Conservation (phyloP, 2,329 filamentous ascomycete genomes). For the Cladosporium sp. region DNA sequence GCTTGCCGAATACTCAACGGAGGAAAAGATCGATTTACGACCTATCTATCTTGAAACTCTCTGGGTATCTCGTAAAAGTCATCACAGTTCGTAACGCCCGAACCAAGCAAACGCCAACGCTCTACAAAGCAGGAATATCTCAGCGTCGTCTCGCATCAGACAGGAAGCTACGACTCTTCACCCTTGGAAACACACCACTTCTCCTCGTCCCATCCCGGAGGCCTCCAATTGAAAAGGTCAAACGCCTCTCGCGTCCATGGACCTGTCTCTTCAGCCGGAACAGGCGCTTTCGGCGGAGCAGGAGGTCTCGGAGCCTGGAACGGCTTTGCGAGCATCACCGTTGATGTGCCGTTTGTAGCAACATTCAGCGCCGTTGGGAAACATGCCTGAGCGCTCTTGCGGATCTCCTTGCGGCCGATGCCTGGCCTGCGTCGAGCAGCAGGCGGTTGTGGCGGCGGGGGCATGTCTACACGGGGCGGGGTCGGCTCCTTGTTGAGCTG, state of each 20-base stretch:
- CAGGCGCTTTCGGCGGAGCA: conserved; percentile 17
- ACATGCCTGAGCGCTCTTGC: conserved; percentile 12
- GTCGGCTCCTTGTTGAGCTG: background rate
- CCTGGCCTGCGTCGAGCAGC: background rate
- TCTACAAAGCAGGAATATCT: conserved; percentile 4
- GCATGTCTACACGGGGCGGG: background rate
- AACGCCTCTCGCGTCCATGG: conserved; percentile 70
- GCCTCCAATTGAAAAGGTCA: conserved; percentile 65
- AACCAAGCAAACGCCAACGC: conserved; percentile 12
- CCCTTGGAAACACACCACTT: conserved; percentile 27
- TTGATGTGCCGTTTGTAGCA: conserved; percentile 28
- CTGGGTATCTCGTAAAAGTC: conserved; percentile 18
- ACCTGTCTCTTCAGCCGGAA: conserved; percentile 47
- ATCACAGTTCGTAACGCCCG: conserved; percentile 5
- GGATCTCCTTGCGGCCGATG: conserved; percentile 10
- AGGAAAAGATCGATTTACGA: background rate
- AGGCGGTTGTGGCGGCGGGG: background rate
- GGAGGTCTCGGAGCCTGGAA: conserved; percentile 33
- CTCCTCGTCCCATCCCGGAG: conserved; percentile 43
- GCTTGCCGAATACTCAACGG: background rate
- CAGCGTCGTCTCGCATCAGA: background rate
- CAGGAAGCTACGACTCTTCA: conserved; percentile 2
- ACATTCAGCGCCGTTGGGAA: conserved; percentile 25
- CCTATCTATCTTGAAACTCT: background rate
- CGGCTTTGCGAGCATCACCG: conserved; percentile 31